Evolutionary conservation across 2,329 filamentous ascomycete species (phyloP), one percentile per base, ranked within the genome.

Genomic region (Camptophora hylomeconis): DNA sequence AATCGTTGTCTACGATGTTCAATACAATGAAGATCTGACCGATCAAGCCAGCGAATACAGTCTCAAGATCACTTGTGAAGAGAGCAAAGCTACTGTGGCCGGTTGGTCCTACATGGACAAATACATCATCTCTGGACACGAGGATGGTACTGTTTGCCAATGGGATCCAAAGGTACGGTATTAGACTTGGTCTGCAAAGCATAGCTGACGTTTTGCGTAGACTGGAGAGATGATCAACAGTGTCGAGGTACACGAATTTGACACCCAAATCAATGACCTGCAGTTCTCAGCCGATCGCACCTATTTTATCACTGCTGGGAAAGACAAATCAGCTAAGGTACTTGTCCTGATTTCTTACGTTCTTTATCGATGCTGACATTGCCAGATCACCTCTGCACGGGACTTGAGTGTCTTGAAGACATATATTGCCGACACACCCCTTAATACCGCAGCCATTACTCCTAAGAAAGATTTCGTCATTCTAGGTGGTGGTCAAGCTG

Each of bases 381-480:
- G 13, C 16, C 40, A 78, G 75, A 76, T 95, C 46, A 68, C 94
- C 53, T 78, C 84, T 41, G 72, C 80, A 44, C 75, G 79, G 51
- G 81, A 92, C 51, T 80, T 98, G 51, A 74, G 80, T 50, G 77
- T 93, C 41, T 70, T 98, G 48, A 98, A 98, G 68, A 92, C 80
- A 44, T 98, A 92, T 61, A 53, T 69, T 41, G 68, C 84, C 62
- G 89, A 98, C 53, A 98, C 89, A 4, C 87, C 89, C 18, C 76
- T 98, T 45, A 98, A 98, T 74, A 89, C 80, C 54, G 89, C 89
- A 44, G 73, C 78, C 49, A 89, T 98, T 46, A 93, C 86, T 9
- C 75, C 81, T 31, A 89, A 92, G 62, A 95, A 95, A 65, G 84
- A 95, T 54, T 98, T 82, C 53, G 87, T 98, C 44, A 92, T 98